Percentiles rank a stretch among this genome's conserved stretches.
These are phyloP conservation scores for Pseudogymnoascus sp. DNA, from an alignment of 2,329 filamentous ascomycete species.

Conservation along the genomic window DNA sequence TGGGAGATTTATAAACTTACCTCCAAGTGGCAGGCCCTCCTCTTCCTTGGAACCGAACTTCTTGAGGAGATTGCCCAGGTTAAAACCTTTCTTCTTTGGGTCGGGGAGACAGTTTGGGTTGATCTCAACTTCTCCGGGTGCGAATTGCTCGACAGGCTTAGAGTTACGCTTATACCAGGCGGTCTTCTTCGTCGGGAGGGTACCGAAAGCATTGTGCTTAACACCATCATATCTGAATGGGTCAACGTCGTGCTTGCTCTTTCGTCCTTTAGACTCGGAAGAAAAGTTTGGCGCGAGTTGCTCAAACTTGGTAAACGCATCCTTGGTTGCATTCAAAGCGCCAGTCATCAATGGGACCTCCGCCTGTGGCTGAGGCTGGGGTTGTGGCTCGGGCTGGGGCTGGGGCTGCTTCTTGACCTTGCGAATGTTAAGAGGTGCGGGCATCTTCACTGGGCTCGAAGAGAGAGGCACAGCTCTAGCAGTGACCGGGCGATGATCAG, in stretches of 20 bases:
- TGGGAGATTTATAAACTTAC: slow-evolving; percentile 18
- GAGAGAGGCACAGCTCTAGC: slow-evolving; percentile 16
- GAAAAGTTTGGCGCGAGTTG: background rate
- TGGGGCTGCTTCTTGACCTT: slow-evolving; percentile 21
- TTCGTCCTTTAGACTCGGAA: background rate
- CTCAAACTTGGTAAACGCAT: background rate
- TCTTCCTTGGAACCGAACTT: slow-evolving; percentile 13
- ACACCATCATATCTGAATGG: slow-evolving; percentile 16
- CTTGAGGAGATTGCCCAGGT: slow-evolving; percentile 25
- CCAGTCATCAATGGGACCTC: slow-evolving; percentile 15
- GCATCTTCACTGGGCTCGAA: slow-evolving; percentile 22
- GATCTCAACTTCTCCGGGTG: background rate
- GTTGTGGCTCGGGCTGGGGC: background rate
- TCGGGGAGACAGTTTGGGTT: background rate
- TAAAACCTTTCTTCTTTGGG: slow-evolving; percentile 24
- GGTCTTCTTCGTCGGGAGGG: slow-evolving; percentile 23
- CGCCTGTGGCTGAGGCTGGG: background rate
- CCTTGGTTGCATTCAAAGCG: slow-evolving; percentile 5
- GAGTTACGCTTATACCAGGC: slow-evolving; percentile 27
- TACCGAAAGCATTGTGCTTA: slow-evolving; percentile 14
- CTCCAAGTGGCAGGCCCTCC: slow-evolving; percentile 20
- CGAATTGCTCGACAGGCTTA: slow-evolving; percentile 11
- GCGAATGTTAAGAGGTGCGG: slow-evolving; percentile 25
- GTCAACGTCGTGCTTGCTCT: slow-evolving; percentile 18
- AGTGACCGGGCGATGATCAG: background rate